Conservation (phyloP, 371 early-diverging fungal genomes). For the Actinomucor elegans region DNA sequence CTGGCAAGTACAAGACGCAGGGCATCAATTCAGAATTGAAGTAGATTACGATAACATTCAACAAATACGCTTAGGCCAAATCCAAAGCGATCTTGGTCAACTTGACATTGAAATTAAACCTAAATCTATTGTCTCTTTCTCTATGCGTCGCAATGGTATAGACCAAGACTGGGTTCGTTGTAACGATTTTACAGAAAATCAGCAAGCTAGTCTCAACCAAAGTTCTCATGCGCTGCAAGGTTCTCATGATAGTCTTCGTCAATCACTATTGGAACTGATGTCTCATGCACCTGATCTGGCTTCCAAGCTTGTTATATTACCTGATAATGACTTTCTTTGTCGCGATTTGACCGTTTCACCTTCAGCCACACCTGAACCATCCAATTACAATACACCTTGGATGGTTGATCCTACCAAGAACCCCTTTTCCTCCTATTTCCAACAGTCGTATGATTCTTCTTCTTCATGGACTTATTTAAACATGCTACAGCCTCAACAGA, state of each 20-base stretch:
- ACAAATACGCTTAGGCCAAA: constrained; percentile 23
- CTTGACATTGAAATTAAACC: constrained; percentile 20
- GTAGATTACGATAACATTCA: constrained; percentile 26
- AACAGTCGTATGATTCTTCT: not conserved
- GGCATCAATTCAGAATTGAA: constrained; percentile 37
- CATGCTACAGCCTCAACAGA: constrained; percentile 9
- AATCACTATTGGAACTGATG: constrained; percentile 28
- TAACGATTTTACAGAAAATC: constrained; percentile 43
- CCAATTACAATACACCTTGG: not conserved
- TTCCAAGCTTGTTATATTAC: constrained; percentile 26
- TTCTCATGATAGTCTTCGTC: constrained; percentile 23
- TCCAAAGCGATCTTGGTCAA: constrained; percentile 18
- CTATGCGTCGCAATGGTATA: constrained; percentile 29
- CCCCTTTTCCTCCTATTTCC: constrained; percentile 1
- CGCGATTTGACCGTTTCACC: constrained; percentile 40
- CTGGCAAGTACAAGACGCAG: constrained; percentile 40
- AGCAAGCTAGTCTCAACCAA: constrained; percentile 21
- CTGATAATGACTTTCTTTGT: constrained; percentile 16
- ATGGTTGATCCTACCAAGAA: constrained; percentile 6
- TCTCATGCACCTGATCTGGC: constrained; percentile 30
- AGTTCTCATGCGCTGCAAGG: constrained; percentile 20
- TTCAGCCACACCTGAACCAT: constrained; percentile 44
- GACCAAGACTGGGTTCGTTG: constrained; percentile 40
- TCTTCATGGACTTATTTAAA: constrained; percentile 13
- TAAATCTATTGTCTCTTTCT: constrained; percentile 16